Percentiles rank a stretch among this genome's conserved stretches.
Evolutionary conservation across 495 filamentous ascomycete species (phyloP).

Genomic region (Aspergillus haitiensis): DNA sequence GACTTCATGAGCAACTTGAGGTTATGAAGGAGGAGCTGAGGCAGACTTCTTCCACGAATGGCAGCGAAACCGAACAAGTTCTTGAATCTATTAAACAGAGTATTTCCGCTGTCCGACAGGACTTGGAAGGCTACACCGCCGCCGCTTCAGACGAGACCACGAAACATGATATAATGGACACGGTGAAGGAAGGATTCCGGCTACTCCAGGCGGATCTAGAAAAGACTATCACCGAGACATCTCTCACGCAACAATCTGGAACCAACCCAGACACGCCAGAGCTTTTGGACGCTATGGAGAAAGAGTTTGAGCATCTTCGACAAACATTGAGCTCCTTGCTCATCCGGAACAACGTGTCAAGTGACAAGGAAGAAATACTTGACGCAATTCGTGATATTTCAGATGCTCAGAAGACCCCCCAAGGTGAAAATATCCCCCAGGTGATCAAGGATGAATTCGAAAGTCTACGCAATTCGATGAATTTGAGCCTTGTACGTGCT

Average conservation of each 20-base stretch:
- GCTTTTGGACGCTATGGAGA: slow-evolving; percentile 68
- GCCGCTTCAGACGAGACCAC: slow-evolving; percentile 62
- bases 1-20: slow-evolving; percentile 72
- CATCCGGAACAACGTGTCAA: slow-evolving; percentile 55
- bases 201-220: slow-evolving; percentile 71
- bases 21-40: slow-evolving; percentile 73
- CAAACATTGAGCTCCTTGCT: slow-evolving; percentile 69
- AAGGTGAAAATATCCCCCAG: slow-evolving; percentile 33
- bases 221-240: slow-evolving; percentile 52
- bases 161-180: slow-evolving; percentile 77
- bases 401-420: slow-evolving; percentile 33
- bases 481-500: slow-evolving; percentile 40
- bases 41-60: slow-evolving; percentile 70
- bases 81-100: slow-evolving; percentile 84
- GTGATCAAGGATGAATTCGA: slow-evolving; percentile 73
- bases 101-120: slow-evolving; percentile 71
- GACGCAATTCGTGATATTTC: slow-evolving; percentile 58
- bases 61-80: slow-evolving; percentile 76
- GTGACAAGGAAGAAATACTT: slow-evolving; percentile 61
- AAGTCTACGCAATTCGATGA: slow-evolving; percentile 62
- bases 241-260: slow-evolving; percentile 32
- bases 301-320: slow-evolving; percentile 67
- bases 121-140: slow-evolving; percentile 80
- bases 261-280: slow-evolving; percentile 52
- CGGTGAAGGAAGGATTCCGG: slow-evolving; percentile 70